Base-by-base conservation (phyloP, 108 stramenopile species). In the Skeletonema costatum region DNA sequence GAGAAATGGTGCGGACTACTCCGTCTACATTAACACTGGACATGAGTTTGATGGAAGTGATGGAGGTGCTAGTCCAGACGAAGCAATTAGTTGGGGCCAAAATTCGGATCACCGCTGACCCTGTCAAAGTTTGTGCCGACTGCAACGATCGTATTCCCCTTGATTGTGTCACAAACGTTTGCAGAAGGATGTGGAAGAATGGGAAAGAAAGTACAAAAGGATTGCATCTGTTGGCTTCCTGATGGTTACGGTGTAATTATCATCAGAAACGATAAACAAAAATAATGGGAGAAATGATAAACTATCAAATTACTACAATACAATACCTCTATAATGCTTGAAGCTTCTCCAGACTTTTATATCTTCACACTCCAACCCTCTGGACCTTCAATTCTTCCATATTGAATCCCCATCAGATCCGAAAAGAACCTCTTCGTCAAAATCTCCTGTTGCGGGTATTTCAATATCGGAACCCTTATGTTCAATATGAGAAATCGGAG, bases 1-100 rank as follows among this genome's bases (percentile, higher is more conserved):
- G 99, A 85, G 98, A 19, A 99, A 99, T 74, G 98, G 99, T 50
- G 99, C 99, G n/a, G 95, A 99, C 74, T 99, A 84, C 69, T 92
- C 97, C n/a, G 98, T 99, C 1, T 99, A 95, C 73, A 85, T 99
- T 46, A 99, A 99, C 80, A 99, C 99, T 11, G 97, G 91, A 17
- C 92, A 95, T 46, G 98, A 99, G 81, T 99, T 98, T 78, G 98
- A 99, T 81, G 99, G 99, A 11, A 95, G 93, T 71, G 98, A 99
- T 76, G 90, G 94, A 59, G 99, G 99, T 16, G 99, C 99, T 8
- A 85, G 86, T 72, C 98, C 98, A 2, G 98, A 99, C 67, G 98
- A 99, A 76, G 98, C 99, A 16, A 86, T 99, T 31, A 96, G 96
- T 48, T 99, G 99, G 98, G 99, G 98, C 3, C 3, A 99, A 99